These are phyloP conservation scores for Cercophora sp. DNA, from an alignment of 495 filamentous ascomycete species.

Conservation along the genomic window DNA sequence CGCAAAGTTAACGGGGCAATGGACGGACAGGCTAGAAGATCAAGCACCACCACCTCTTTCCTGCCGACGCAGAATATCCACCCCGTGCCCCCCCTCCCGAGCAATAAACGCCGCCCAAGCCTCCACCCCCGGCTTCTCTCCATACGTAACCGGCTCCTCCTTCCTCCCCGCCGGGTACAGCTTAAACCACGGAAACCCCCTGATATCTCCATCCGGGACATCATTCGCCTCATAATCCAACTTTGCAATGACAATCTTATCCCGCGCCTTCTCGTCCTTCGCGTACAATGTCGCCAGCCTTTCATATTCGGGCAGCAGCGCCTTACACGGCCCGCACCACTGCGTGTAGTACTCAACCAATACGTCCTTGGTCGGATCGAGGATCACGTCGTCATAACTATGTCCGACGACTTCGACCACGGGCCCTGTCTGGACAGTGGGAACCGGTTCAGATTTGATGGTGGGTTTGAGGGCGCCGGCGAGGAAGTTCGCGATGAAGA, in stretches of 20 bases:
- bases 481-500: background rate
- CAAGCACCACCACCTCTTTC: no score
- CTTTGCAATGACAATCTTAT: background rate
- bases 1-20: no score
- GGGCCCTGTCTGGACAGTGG: background rate
- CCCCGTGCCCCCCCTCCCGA: background rate
- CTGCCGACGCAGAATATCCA: no score
- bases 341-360: background rate
- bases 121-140: background rate
- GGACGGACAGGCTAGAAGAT: no score
- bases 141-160: background rate
- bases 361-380: background rate
- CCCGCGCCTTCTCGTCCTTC: background rate
- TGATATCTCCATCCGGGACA: background rate
- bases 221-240: background rate
- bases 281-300: background rate
- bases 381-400: background rate
- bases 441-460: background rate
- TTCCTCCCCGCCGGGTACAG: background rate
- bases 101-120: background rate
- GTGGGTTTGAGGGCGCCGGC: background rate
- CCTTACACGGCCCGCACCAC: conserved; percentile 2
- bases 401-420: background rate
- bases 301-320: background rate
- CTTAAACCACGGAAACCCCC: conserved; percentile 2